These are phyloP conservation scores for Kwoniella pini DNA, from an alignment of 768 basidiomycete genomes.

Conservation along the genomic window DNA sequence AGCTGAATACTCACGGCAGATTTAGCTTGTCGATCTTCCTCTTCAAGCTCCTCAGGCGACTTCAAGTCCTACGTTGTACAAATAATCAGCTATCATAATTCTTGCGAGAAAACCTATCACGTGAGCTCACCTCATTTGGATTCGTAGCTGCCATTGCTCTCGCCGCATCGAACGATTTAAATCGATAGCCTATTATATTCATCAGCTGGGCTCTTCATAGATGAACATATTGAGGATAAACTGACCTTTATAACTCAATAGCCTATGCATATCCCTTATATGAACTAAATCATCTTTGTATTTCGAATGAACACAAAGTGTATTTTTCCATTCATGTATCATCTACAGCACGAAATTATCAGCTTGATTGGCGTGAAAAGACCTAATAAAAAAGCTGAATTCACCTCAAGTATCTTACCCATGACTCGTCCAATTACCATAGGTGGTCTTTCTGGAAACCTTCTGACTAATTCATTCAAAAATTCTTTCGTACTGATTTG, in stretches of 20 bases:
- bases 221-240: background rate
- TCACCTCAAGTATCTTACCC: slow-evolving; percentile 79
- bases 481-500: slow-evolving; percentile 98
- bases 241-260: slow-evolving; percentile 90
- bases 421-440: slow-evolving; percentile 93
- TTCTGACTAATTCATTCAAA: slow-evolving; percentile 93
- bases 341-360: slow-evolving; percentile 54
- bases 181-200: slow-evolving; percentile 55
- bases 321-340: slow-evolving; percentile 92
- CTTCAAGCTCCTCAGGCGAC: slow-evolving; percentile 92
- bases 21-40: slow-evolving; percentile 91
- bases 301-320: slow-evolving; percentile 80
- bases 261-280: slow-evolving; percentile 94
- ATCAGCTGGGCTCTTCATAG: background rate
- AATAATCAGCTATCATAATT: background rate
- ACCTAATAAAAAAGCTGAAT: background rate
- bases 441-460: slow-evolving; percentile 96
- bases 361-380: no score
- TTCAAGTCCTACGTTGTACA: slow-evolving; percentile 71
- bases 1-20: slow-evolving; percentile 62
- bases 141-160: slow-evolving; percentile 53
- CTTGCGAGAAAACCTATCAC: background rate
- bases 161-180: slow-evolving; percentile 56
- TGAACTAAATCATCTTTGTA: slow-evolving; percentile 97
- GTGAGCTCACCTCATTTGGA: slow-evolving; percentile 53